These are phyloP conservation scores for Ramaria rubella DNA, from an alignment of 768 basidiomycete genomes.

Conservation along the genomic window DNA sequence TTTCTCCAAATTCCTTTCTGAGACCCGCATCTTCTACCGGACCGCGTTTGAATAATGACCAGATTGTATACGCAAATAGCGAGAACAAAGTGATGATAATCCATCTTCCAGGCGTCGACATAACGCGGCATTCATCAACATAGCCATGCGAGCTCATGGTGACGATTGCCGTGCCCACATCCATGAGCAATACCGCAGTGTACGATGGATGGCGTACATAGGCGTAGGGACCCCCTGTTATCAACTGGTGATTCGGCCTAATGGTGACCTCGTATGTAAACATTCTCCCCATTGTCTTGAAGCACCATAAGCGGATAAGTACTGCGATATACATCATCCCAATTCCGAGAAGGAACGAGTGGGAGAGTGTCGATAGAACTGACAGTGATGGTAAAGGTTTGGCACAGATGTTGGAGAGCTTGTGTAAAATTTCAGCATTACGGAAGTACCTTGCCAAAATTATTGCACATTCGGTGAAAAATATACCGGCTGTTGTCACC, in stretches of 20 bases:
- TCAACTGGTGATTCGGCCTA: not conserved
- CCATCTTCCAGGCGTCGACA: not conserved
- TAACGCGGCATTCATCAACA: not conserved
- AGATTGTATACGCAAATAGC: not conserved
- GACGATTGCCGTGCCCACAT: not conserved
- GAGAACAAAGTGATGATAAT: not conserved
- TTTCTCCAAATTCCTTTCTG: not conserved
- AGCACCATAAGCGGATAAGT: not conserved
- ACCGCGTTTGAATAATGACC: not conserved
- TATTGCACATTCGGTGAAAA: too few species aligned
- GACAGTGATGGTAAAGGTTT: not conserved
- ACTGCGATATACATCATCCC: not conserved
- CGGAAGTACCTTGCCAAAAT: not conserved
- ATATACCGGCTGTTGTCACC: too few species aligned
- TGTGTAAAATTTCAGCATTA: not conserved
- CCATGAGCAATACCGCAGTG: not conserved
- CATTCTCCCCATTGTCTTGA: not conserved
- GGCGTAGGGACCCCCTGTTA: constrained; percentile 7
- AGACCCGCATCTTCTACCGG: not conserved
- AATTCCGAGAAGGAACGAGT: not conserved
- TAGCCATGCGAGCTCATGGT: not conserved
- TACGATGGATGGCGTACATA: constrained; percentile 9
- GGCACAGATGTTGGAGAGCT: not conserved
- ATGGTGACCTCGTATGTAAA: constrained; percentile 2
- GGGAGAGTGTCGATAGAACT: too few species aligned